Percentiles rank a stretch among this genome's conserved stretches.
phyloP scores from a whole-genome alignment of 1,284 basidiomycete genomes.

The Ustilago sp. region DNA sequence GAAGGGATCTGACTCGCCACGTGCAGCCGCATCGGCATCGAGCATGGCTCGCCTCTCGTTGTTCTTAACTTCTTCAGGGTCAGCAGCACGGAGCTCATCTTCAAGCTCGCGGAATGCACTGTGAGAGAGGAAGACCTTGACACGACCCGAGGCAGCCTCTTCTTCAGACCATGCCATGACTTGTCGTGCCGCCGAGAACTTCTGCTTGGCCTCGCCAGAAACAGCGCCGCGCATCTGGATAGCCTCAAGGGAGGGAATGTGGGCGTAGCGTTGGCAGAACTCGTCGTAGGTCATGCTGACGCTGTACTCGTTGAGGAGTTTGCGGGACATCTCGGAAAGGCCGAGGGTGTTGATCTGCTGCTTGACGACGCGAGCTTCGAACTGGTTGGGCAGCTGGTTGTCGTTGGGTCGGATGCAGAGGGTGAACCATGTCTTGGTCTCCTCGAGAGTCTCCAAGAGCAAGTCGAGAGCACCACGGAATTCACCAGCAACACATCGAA shows the following conservation, averaged over 20 bases:
- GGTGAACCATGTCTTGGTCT: slow-evolving; percentile 90
- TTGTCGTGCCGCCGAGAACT: slow-evolving; percentile 72
- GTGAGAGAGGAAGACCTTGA: slow-evolving; percentile 90
- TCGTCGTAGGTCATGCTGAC: slow-evolving; percentile 88
- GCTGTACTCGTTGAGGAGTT: slow-evolving; percentile 63
- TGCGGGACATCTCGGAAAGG: slow-evolving; percentile 77
- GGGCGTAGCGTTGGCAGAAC: slow-evolving; percentile 78
- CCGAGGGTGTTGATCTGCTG: slow-evolving; percentile 88
- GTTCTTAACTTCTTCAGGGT: slow-evolving; percentile 75
- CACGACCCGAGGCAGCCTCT: slow-evolving; percentile 81
- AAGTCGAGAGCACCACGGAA: slow-evolving; percentile 85
- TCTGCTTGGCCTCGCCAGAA: slow-evolving; percentile 71
- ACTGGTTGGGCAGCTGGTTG: slow-evolving; percentile 87
- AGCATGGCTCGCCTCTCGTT: slow-evolving; percentile 75
- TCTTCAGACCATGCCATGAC: slow-evolving; percentile 77
- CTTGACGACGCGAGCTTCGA: slow-evolving; percentile 90
- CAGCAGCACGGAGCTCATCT: slow-evolving; percentile 79
- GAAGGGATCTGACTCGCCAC: slow-evolving; percentile 72
- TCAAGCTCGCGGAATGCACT: slow-evolving; percentile 88
- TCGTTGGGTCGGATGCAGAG: slow-evolving; percentile 96
- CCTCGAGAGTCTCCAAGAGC: slow-evolving; percentile 87
- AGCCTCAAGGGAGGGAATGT: slow-evolving; percentile 54
- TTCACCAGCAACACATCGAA: slow-evolving; percentile 82
- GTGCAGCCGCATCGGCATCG: slow-evolving; percentile 76
- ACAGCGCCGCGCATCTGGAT: slow-evolving; percentile 72